These are phyloP conservation scores for Diaporthe vaccinii DNA, from an alignment of 2,329 filamentous ascomycete genomes.

Conservation along the genomic window DNA sequence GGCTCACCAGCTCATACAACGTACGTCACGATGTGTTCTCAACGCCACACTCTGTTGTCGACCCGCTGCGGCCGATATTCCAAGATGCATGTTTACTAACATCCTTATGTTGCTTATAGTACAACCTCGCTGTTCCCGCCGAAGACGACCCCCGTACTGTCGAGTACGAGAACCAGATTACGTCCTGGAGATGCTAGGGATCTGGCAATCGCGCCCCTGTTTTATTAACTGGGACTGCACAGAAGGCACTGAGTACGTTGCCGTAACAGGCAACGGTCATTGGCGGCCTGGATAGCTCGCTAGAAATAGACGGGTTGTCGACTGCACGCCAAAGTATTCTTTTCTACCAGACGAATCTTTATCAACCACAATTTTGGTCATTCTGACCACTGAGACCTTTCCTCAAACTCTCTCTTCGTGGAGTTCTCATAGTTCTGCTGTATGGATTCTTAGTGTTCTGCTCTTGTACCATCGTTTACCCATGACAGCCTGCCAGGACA, in stretches of 20 bases:
- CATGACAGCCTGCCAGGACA: background rate
- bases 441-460: background rate
- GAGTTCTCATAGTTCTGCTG: background rate
- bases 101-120: background rate
- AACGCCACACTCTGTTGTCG: fast-evolving
- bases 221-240: background rate
- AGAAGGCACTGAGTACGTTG: background rate
- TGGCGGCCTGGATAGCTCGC: background rate
- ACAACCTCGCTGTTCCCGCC: slow-evolving; percentile 1
- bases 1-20: slow-evolving; percentile 2
- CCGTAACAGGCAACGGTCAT: background rate
- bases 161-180: slow-evolving; percentile 14
- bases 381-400: too few species aligned
- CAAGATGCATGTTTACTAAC: background rate
- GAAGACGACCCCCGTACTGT: slow-evolving; percentile 1
- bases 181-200: slow-evolving; percentile 22
- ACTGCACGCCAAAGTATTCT: background rate
- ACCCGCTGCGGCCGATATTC: too few species aligned
- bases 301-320: background rate
- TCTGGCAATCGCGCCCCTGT: too few species aligned
- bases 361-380: background rate
- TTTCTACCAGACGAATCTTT: background rate
- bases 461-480: background rate
- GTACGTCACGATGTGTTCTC: background rate
- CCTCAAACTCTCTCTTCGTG: too few species aligned